Percentiles rank a stretch among this genome's conserved stretches.
phyloP scores from a whole-genome alignment of 495 filamentous ascomycete species.

The Penicillium robsamsonii region DNA sequence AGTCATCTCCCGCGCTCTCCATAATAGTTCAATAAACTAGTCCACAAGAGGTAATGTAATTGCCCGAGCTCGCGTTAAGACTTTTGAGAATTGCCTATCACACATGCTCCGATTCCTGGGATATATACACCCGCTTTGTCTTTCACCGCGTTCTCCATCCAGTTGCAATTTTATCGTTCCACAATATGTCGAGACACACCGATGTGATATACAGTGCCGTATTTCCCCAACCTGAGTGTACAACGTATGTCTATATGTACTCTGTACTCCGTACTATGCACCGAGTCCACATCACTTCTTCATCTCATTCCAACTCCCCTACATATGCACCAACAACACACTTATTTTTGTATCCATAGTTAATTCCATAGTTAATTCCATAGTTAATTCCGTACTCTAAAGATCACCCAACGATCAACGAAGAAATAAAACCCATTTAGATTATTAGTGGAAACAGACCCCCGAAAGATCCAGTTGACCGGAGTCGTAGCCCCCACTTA shows the following conservation, averaged over 20 bases:
- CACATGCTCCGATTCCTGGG: conserved; percentile 5
- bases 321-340: background rate
- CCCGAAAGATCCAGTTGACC: conserved; percentile 4
- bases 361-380: no score
- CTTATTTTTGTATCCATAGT: background rate
- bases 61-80: background rate
- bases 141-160: conserved; percentile 7
- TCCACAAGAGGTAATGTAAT: background rate
- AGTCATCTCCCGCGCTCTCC: background rate
- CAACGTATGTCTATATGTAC: background rate
- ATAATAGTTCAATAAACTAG: background rate
- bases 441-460: background rate
- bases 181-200: conserved; percentile 2
- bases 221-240: background rate
- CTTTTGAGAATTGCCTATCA: background rate
- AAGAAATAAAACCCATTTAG: background rate
- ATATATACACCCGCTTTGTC: background rate
- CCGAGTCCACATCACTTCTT: background rate
- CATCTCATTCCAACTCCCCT: background rate
- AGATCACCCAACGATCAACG: background rate
- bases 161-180: background rate
- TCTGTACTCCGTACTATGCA: background rate
- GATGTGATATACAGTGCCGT: conserved; percentile 13
- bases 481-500: background rate
- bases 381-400: background rate